Evolutionary conservation across 306 rosid species (phyloP).

Genomic region (Castanea crenata): DNA sequence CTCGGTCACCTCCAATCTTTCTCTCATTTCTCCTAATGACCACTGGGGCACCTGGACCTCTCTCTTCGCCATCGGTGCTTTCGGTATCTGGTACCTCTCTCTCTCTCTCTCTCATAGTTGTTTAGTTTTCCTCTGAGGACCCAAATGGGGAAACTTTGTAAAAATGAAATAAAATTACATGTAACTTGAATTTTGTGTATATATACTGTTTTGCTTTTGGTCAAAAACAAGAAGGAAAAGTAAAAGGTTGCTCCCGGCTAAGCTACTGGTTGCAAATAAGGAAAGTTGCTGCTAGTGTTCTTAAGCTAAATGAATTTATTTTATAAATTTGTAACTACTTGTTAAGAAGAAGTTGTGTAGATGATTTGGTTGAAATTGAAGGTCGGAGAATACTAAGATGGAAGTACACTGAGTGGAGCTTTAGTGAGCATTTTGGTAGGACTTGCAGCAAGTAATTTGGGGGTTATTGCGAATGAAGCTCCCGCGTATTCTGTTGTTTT

Average conservation of each 20-base stretch:
- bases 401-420: conserved; percentile 68
- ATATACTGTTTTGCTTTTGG: not conserved
- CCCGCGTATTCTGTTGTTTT: conserved; percentile 53
- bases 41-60: conserved; percentile 76
- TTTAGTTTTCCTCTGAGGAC: not conserved
- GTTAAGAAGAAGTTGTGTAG: not conserved
- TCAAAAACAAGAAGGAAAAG: not conserved
- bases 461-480: conserved; percentile 52
- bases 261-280: not conserved
- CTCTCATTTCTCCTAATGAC: conserved; percentile 64
- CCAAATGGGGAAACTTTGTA: not conserved
- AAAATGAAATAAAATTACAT: not conserved
- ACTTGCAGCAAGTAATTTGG: conserved; percentile 67
- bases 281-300: not conserved
- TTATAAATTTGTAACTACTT: not conserved
- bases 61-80: conserved; percentile 60
- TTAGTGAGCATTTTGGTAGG: conserved; percentile 63
- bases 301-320: not conserved
- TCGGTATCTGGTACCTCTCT: conserved; percentile 63
- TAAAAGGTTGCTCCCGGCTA: not conserved
- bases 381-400: conserved; percentile 72
- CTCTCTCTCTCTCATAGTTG: not conserved
- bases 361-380: conserved; percentile 7
- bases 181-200: not conserved
- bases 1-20: conserved; percentile 33